phyloP scores from a whole-genome alignment of 139 green algal species.

The Volvox africanus region DNA sequence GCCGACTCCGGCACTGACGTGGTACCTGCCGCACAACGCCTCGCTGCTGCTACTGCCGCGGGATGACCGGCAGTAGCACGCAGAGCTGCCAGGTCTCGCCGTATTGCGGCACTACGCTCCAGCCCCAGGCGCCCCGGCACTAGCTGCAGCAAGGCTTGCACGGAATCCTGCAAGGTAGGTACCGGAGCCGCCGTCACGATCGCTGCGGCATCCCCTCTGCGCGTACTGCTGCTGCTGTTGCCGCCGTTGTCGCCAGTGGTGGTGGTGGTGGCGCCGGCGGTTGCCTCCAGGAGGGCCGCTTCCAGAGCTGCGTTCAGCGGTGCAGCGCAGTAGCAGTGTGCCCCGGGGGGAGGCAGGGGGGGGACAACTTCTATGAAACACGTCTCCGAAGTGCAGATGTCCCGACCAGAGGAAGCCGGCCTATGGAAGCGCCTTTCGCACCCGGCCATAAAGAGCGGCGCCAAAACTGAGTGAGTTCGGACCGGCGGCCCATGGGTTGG shows the following conservation, averaged over 20 bases:
- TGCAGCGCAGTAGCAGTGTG: not conserved
- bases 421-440: not conserved
- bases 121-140: slow-evolving; percentile 7
- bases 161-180: not conserved
- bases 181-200: not conserved
- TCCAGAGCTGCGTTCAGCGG: slow-evolving; percentile 14
- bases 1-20: too few species aligned
- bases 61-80: not conserved
- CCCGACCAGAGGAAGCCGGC: not conserved
- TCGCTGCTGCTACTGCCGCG: not conserved
- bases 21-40: not conserved
- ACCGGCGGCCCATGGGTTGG: too few species aligned
- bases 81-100: slow-evolving; percentile 2
- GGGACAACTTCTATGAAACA: not conserved
- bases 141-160: slow-evolving; percentile 9
- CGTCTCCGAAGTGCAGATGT: too few species aligned
- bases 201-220: not conserved
- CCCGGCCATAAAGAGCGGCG: too few species aligned
- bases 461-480: too few species aligned
- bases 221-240: not conserved
- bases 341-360: not conserved
- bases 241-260: not conserved
- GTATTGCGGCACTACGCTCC: slow-evolving; percentile 10
- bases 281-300: not conserved
- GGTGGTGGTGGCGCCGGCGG: not conserved